Evolutionary conservation across 1,139 yeast species (phyloP), one percentile per base, ranked within the genome.

Genomic region (Insectozyma bohioensis): DNA sequence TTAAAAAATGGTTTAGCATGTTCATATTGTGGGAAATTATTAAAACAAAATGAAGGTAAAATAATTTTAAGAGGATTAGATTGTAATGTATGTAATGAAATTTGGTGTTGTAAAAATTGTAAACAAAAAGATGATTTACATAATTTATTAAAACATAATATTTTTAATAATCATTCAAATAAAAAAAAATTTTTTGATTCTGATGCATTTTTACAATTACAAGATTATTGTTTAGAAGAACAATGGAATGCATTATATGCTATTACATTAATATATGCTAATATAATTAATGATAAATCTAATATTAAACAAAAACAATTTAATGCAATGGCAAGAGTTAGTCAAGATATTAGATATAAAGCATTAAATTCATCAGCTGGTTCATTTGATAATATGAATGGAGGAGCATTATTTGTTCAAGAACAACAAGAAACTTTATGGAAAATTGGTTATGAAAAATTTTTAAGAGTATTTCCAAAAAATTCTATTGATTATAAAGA

Each of bases 61-160:
- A 42, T 54, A 2, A 57, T 71, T 10, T 58, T 68, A 41, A 67
- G 65, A 45, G 83, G 85, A 3, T 65, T 83, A 33, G 86, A 80
- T 42, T 85, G 95, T 52, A 69, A 74, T 37, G 68, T 72, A 11
- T 86, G 95, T 52, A 56, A 71, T 8, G 80, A 76, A 33, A 63
- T 80, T 27, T 86, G 95, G 95, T 86, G 95, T 54, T 73, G 82
- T 9, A 63, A 61, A 29, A 54, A 54, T 9, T 86, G 95, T 60
- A 80, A 81, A 47, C 72, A 67, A 31, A 48, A 56, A 12, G 72
- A 71, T 42, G 55, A 58, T 3, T 58, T 77, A 11, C 96, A 88
- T 54, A 56, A 63, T 0, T 53, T 71, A 3, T 61, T 84, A 39
- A 78, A 80, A 56, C 96, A 88, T 52, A 49, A 48, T 31, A 42